Evolutionary conservation across 768 basidiomycete genomes (phyloP), one percentile per base, ranked within the genome.

Genomic region (Ramaria sp.): DNA sequence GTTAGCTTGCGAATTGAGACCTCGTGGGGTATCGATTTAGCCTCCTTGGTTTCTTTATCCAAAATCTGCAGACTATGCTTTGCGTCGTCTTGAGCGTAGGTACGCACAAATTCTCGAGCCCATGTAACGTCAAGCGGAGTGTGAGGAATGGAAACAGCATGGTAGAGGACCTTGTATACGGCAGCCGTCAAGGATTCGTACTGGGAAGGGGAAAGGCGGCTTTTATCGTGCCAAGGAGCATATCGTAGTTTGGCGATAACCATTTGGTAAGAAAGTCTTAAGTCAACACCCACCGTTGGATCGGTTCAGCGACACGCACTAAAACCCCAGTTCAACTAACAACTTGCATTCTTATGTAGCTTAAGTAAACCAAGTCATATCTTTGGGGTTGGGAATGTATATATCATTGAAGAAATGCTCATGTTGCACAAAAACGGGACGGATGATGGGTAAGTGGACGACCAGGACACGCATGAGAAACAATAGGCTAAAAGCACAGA

Each of bases 391-490:
- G 22, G 7, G 25, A 47, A 47, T 27, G 28, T 47, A 47, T 30
- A 24, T 25, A 16, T 47, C 45, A 47, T 47, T 47, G 48, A 50
- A 50, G 30, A 50, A 37, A 50, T 50, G 48, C 48, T 50, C 48
- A 34, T 50, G 32, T 50, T 50, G 48, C 48, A 50, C 48, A 50
- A 50, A n/a, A 37, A 32, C 30, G 48, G 34, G 28, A 20, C 18
- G 18, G 24, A 50, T 50, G 48, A 50, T 50, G 48, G 45, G 25
- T 47, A 47, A 50, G 48, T 16, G 47, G 47, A 48, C 47, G 30
- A 50, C 48, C 48, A 50, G 36, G 48, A 50, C 34, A 50, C 48
- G 48, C 48, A 50, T 50, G 48, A 37, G 3, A 50, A 47, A 37
- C 16, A 15, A 47, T 52, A 44, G 39, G 52, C 52, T 47, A 55